A percentile compares a stretch with the other conserved stretches of the same genome.
Evolutionary conservation across 495 filamentous ascomycete genomes (phyloP).

Genomic region (Xylaria venustula): DNA sequence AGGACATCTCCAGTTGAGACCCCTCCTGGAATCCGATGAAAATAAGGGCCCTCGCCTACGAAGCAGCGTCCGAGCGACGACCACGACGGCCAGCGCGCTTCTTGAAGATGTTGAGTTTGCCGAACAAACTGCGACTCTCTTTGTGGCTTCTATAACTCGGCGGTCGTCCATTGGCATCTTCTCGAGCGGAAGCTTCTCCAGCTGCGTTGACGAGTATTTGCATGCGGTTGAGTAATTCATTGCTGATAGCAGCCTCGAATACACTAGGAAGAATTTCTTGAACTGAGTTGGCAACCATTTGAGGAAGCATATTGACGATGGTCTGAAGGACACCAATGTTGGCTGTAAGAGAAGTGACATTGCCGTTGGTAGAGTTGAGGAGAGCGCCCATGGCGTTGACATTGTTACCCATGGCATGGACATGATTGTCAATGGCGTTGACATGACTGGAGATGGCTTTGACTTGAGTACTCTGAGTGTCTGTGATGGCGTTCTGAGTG

Average conservation of each 20-base stretch:
- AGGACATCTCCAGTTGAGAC: neutral
- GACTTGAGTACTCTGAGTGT: constrained; percentile 21
- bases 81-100: neutral
- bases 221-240: constrained; percentile 7
- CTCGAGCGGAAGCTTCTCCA: neutral
- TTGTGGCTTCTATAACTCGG: no score
- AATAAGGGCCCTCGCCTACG: neutral
- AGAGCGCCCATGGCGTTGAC: constrained; percentile 23
- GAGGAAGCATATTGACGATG: constrained; percentile 26
- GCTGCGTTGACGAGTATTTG: neutral
- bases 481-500: constrained; percentile 1
- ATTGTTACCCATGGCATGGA: constrained; percentile 29
- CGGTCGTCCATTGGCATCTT: neutral
- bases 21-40: no score
- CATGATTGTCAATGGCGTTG: constrained; percentile 26
- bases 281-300: constrained; percentile 11
- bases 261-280: neutral
- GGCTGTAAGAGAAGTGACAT: constrained; percentile 17
- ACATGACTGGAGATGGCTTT: constrained; percentile 26
- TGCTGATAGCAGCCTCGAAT: constrained; percentile 3
- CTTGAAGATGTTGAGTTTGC: constrained; percentile 2
- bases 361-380: constrained; percentile 29
- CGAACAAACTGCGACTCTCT: neutral
- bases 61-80: neutral
- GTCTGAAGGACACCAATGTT: constrained; percentile 22